Base-by-base conservation (phyloP, 768 basidiomycete species). In the Phylloporus rhodoxanthus region DNA sequence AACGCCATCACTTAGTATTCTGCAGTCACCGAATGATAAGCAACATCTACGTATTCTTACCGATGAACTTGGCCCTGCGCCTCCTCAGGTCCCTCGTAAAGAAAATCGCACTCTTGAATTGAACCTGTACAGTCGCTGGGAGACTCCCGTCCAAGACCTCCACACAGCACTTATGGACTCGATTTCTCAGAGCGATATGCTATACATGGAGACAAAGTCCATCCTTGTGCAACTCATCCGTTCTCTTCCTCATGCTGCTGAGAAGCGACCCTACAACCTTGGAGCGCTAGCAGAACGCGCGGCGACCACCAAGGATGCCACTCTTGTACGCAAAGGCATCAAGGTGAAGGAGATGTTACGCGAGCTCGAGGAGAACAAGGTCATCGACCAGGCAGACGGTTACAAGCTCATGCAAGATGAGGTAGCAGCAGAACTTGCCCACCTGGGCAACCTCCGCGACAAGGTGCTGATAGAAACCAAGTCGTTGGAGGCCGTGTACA, bases 121-220 rank as follows among this genome's bases (percentile, higher is more conserved):
- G 30, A 81, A 82, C 36, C 72, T 99, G 9, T 99, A 95, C 72
- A 93, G 90, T 58, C 92, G 96, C 15, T 99, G 96, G 96, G 96
- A 99, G 73, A 97, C 93, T 8, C 95, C 96, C 1, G 91, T 99
- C 40, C 96, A 98, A 59, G 96, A 99, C 64, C 85, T 98, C 40
- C 91, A 95, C 56, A 94, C 87, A 38, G 91, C 95, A 1, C 79
- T 99, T 50, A 93, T 98, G 85, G 93, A 94, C 68, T 90, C 91
- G 21, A 87, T 99, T 25, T 97, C 96, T 20, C 92, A 93, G 39
- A 88, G 88, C 65, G 96, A 99, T 70, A 95, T 99, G 83, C 81
- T 98, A 26, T 99, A 98, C 74, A 97, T 98, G 93, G 96, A 99
- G 67, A 90, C 96, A 49, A 99, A 99, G 73, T 97, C 95, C 7